A percentile compares a stretch with the other conserved stretches of the same genome.
These are phyloP conservation scores for Xylariaceae sp. DNA, from an alignment of 2,329 filamentous ascomycete species.

Conservation along the genomic window DNA sequence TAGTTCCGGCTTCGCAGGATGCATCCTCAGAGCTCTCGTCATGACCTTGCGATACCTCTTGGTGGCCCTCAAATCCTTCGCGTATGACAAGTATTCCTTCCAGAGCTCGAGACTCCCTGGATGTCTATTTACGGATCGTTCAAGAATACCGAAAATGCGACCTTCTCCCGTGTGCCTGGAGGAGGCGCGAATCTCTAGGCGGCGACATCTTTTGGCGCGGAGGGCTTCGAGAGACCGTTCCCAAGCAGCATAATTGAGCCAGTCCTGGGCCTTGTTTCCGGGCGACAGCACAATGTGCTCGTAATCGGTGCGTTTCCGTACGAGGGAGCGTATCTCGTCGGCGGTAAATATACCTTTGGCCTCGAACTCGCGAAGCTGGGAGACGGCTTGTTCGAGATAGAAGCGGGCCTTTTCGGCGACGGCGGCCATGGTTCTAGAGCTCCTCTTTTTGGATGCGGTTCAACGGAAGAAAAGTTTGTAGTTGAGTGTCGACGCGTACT, in stretches of 20 bases:
- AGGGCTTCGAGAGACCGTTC: conserved; percentile 66
- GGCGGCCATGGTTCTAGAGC: conserved; percentile 57
- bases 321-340: conserved; percentile 86
- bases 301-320: conserved; percentile 85
- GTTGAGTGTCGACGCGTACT: background rate
- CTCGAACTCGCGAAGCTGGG: conserved; percentile 87
- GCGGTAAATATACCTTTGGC: conserved; percentile 84
- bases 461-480: background rate
- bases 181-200: conserved; percentile 67
- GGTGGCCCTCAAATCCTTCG: conserved; percentile 59
- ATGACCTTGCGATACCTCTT: conserved; percentile 61
- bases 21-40: conserved; percentile 70
- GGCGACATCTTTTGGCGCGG: conserved; percentile 74
- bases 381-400: conserved; percentile 86
- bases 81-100: conserved; percentile 85
- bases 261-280: conserved; percentile 70
- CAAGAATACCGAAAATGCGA: conserved; percentile 82
- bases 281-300: conserved; percentile 86
- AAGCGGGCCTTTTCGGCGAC: conserved; percentile 92
- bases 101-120: conserved; percentile 76
- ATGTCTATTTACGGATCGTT: conserved; percentile 78
- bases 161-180: conserved; percentile 68
- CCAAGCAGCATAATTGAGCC: conserved; percentile 74
- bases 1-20: conserved; percentile 74
- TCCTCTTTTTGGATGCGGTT: no score